Base-by-base conservation (phyloP, 352 stramenopile genomes). In the Globisporangium echinulatum region DNA sequence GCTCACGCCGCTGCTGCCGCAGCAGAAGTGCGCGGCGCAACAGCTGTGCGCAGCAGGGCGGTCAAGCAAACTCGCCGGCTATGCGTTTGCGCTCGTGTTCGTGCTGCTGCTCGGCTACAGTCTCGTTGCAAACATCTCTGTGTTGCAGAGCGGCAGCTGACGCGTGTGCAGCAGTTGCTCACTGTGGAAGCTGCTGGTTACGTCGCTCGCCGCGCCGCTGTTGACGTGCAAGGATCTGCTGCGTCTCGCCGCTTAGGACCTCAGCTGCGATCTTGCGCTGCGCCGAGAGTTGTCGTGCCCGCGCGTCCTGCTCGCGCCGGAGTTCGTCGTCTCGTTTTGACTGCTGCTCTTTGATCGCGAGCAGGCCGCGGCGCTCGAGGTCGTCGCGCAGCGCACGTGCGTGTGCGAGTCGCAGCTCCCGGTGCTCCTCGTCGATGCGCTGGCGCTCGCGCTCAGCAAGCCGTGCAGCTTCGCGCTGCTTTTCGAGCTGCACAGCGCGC, bases 281-380 rank as follows among this genome's bases (percentile, higher is more conserved):
- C 14, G 66, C 67, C 2, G 72, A 53, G 0, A 54, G 37, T n/a
- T 82, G 50, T 1, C 74, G 68, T 48, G 70, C 54, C 14, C 63
- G 54, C 4, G 51, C 61, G 14, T 69, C 63, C n/a, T 82, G 65
- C 49, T 79, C 63, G 38, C 74, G 73, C 7, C 72, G 68, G 1
- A 74, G 3, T 38, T 79, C 74, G 8, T 82, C 66, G 17, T 78
- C 66, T 49, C 85, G 85, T 54, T 80, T 79, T 11, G 58, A 54
- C 55, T 85, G 74, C 2, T 75, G 59, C 33, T 81, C 70, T 15
- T 55, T 69, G 52, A 82, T 78, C 4, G 74, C 75, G 1, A 72
- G 43, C 10, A 80, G 40, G 0, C 70, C 73, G 1, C 73, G 70
- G 0, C 73, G 70, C 13, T 79, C 70, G 13, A 82, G 39, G 44